Evolutionary conservation across 805 yeast genomes (phyloP), one percentile per base, ranked within the genome.

Genomic region (Candida hispaniensis): DNA sequence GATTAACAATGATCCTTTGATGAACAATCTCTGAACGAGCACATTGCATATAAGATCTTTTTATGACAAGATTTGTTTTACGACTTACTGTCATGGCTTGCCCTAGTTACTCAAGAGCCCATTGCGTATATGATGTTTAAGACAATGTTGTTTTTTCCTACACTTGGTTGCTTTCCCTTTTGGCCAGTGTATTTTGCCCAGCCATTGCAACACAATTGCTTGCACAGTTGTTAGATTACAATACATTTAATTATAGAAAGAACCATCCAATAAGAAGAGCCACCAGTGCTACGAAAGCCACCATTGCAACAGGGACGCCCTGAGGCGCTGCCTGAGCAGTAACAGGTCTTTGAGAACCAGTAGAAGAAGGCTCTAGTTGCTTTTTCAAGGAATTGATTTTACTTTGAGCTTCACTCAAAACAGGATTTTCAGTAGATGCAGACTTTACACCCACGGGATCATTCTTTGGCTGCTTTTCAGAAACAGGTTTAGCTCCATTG

Each of bases 231-330:
- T 8, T 19, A 19, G 9, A 8, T 19, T 8, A 10, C 9, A 10
- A 10, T 19, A 19, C 8, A 19, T 19, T 8, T 19, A 10, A 19
- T 58, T 62, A 75, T 49, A 73, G 73, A 47, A 77, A 69, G 55
- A 75, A 64, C 82, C 85, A 79, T 35, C 85, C 88, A 43, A 78
- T 58, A 29, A 71, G 51, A 48, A 73, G 58, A 19, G 73, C 67
- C 39, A 73, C 50, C 26, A 69, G 60, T 47, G 74, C 81, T 54
- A 65, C 67, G 58, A 61, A 52, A 44, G 66, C 54, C 44, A 78
- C 75, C 35, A 67, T 54, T 18, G 73, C 72, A 24, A 71, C 56
- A 13, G 79, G 66, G 27, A 77, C 59, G 10, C 74, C 76, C 36
- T 32, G 36, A 32, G 28, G 23, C 21, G 24, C 36, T 11, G 36